These are phyloP conservation scores for Hyphopichia buzzinii DNA, from an alignment of 1,139 yeast species.

Conservation along the genomic window DNA sequence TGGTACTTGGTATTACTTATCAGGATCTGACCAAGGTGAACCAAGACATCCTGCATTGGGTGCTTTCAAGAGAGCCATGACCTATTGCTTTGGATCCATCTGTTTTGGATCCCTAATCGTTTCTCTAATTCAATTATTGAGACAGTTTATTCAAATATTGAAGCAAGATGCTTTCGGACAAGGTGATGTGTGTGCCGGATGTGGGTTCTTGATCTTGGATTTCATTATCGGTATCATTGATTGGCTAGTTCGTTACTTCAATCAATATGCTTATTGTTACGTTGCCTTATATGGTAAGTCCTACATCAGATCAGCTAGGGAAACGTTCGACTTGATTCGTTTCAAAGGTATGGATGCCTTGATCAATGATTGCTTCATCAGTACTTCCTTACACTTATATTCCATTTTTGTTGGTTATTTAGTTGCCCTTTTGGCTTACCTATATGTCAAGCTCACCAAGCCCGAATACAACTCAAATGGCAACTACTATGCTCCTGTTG, in stretches of 20 bases:
- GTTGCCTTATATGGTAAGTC: conserved; percentile 84
- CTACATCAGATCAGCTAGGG: conserved; percentile 73
- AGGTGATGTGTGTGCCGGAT: conserved; percentile 55
- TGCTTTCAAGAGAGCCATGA: conserved; percentile 77
- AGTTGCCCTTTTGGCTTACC: conserved; percentile 65
- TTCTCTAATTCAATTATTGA: conserved; percentile 65
- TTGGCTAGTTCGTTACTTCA: conserved; percentile 82
- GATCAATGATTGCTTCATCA: conserved; percentile 80
- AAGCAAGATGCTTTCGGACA: conserved; percentile 54
- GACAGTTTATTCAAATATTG: conserved; percentile 47
- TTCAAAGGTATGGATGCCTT: conserved; percentile 84
- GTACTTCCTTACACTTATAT: conserved; percentile 71
- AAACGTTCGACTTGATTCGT: conserved; percentile 75
- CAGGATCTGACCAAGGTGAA: conserved; percentile 75
- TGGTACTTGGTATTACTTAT: conserved; percentile 88
- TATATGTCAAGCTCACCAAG: conserved; percentile 69
- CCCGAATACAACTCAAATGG: conserved; percentile 72
- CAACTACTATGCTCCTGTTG: conserved; percentile 68
- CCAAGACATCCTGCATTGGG: conserved; percentile 81
- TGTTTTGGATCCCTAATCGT: conserved; percentile 87
- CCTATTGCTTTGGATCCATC: conserved; percentile 87
- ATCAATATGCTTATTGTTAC: conserved; percentile 86
- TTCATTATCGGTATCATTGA: conserved; percentile 64
- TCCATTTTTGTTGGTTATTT: conserved; percentile 69
- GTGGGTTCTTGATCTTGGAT: conserved; percentile 56